A percentile compares a stretch with the other conserved stretches of the same genome.
These are phyloP conservation scores for Chenopodium album DNA, from an alignment of 148 eudicot species.

Conservation along the genomic window DNA sequence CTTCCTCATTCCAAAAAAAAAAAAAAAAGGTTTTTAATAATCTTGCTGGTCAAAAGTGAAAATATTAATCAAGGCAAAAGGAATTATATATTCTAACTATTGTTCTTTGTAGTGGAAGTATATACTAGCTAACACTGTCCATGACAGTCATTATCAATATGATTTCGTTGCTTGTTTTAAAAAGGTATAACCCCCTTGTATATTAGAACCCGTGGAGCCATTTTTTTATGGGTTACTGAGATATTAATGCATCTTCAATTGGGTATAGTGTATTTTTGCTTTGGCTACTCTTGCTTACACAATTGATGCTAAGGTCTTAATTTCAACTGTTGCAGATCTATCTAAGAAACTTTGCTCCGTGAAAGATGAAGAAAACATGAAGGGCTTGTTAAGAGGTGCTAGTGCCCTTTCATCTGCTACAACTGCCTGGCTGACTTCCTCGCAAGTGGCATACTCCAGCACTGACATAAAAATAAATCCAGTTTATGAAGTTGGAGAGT, in stretches of 20 bases:
- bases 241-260: background rate
- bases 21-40: too few relatives aligned
- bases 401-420: conserved; percentile 44
- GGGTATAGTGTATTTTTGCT: background rate
- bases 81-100: background rate
- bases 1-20: background rate
- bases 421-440: conserved; percentile 50
- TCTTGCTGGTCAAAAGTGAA: background rate
- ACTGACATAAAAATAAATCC: conserved; percentile 43
- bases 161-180: background rate
- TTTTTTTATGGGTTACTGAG: background rate
- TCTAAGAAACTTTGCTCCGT: conserved; percentile 12
- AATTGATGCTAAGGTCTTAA: background rate
- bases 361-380: conserved; percentile 26
- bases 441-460: conserved; percentile 56
- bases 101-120: background rate
- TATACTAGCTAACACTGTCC: background rate
- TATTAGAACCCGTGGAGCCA: too few relatives aligned
- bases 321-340: conserved; percentile 35
- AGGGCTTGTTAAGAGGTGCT: conserved; percentile 27
- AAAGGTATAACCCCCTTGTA: background rate
- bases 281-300: background rate
- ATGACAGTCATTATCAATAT: too few relatives aligned
- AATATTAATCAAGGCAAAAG: background rate
- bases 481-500: conserved; percentile 76